phyloP scores from a whole-genome alignment of 2,329 filamentous ascomycete genomes.

The Aureobasidium sp. region DNA sequence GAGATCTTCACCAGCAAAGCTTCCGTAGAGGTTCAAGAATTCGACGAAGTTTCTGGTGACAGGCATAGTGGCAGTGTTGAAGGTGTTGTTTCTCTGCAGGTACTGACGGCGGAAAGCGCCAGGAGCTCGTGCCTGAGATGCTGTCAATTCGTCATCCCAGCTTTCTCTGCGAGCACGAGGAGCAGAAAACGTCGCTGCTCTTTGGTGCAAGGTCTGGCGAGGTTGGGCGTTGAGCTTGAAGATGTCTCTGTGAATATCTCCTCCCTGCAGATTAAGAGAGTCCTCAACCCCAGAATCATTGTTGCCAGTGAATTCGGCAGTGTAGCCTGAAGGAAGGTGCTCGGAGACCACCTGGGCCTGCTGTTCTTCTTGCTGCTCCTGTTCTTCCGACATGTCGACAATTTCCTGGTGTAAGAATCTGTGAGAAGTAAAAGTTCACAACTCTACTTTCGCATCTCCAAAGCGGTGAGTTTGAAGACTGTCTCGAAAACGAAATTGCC shows the following conservation, averaged over 20 bases:
- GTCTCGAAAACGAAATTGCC: conserved; percentile 9
- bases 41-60: conserved; percentile 66
- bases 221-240: conserved; percentile 61
- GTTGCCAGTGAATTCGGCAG: conserved; percentile 13
- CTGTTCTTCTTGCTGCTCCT: not conserved
- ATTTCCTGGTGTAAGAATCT: not conserved
- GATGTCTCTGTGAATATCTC: conserved; percentile 71
- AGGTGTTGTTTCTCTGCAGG: conserved; percentile 35
- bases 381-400: conserved; percentile 3
- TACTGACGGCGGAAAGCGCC: conserved; percentile 51
- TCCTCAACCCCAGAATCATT: conserved; percentile 43
- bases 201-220: conserved; percentile 36
- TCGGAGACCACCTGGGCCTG: conserved; percentile 16
- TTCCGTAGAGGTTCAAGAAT: conserved; percentile 68
- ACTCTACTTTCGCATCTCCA: not conserved
- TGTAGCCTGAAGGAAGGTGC: conserved; percentile 18
- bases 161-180: conserved; percentile 24
- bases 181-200: conserved; percentile 61
- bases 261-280: conserved; percentile 65
- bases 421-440: not conserved
- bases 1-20: conserved; percentile 67
- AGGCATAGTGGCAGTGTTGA: conserved; percentile 41
- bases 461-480: conserved; percentile 6
- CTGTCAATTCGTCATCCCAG: conserved; percentile 30
- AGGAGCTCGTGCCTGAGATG: conserved; percentile 42